Evolutionary conservation across 2,329 filamentous ascomycete species (phyloP).

Genomic region (Aureobasidium sp.): DNA sequence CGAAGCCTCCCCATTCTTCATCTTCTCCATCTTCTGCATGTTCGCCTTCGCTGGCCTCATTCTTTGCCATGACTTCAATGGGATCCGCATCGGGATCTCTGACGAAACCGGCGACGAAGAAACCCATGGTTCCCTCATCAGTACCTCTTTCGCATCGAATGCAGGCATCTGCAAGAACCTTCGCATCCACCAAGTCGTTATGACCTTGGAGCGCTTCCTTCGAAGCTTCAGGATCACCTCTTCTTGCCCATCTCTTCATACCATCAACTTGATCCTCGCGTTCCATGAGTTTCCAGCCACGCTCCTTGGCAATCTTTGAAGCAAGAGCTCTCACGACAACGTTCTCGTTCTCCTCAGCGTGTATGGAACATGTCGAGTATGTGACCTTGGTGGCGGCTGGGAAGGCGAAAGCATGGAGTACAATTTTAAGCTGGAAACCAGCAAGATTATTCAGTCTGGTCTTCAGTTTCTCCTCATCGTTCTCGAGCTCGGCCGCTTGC

Average conservation of each 20-base stretch:
- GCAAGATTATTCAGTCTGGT: slow-evolving; percentile 66
- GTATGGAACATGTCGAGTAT: slow-evolving; percentile 89
- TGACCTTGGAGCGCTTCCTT: slow-evolving; percentile 28
- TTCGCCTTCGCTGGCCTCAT: neutral
- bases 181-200: slow-evolving; percentile 23
- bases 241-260: slow-evolving; percentile 66
- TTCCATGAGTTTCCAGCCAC: slow-evolving; percentile 70
- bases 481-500: slow-evolving; percentile 18
- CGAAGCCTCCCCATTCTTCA: slow-evolving; percentile 38
- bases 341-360: slow-evolving; percentile 79
- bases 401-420: slow-evolving; percentile 79
- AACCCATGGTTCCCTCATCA: slow-evolving; percentile 67
- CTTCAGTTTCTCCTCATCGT: slow-evolving; percentile 48
- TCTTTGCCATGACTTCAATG: neutral
- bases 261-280: slow-evolving; percentile 67
- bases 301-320: slow-evolving; percentile 55
- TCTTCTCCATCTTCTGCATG: slow-evolving; percentile 16
- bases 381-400: slow-evolving; percentile 66
- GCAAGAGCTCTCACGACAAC: slow-evolving; percentile 66
- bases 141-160: slow-evolving; percentile 23
- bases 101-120: slow-evolving; percentile 87
- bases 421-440: slow-evolving; percentile 69
- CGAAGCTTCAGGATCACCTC: slow-evolving; percentile 25
- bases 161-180: slow-evolving; percentile 17
- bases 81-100: slow-evolving; percentile 36